A percentile compares a stretch with the other conserved stretches of the same genome.
These are phyloP conservation scores for Ascochyta viciae-villosae DNA, from an alignment of 2,329 filamentous ascomycete species.

Conservation along the genomic window DNA sequence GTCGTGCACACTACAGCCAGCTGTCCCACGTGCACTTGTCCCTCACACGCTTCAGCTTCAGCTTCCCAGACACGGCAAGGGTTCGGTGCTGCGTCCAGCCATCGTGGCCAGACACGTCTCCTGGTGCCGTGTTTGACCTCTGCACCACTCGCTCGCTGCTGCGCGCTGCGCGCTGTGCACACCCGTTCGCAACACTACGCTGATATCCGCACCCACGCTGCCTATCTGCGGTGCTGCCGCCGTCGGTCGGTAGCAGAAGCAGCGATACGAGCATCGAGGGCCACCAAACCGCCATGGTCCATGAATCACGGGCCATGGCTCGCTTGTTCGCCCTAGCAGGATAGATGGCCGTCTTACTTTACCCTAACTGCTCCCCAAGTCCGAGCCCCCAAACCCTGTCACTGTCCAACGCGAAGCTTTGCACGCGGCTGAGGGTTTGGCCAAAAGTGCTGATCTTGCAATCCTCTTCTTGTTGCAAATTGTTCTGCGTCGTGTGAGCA, in stretches of 20 bases:
- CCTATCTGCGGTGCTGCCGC: constrained; percentile 36
- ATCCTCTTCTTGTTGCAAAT: constrained; percentile 40
- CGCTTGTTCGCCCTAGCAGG: constrained; percentile 29
- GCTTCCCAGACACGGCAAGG: constrained; percentile 19
- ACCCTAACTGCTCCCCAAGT: constrained; percentile 43
- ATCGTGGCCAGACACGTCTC: constrained; percentile 28
- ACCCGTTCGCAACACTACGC: constrained; percentile 23
- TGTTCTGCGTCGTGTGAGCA: constrained; percentile 38
- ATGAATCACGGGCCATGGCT: constrained; percentile 11
- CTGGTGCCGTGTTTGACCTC: constrained; percentile 42
- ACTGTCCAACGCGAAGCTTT: constrained; percentile 45
- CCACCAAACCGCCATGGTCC: constrained; percentile 18
- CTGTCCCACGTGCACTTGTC: neutral
- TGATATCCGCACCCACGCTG: constrained; percentile 24
- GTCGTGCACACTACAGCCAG: constrained; percentile 20
- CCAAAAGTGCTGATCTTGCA: constrained; percentile 41
- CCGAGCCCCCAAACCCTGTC: constrained; percentile 38
- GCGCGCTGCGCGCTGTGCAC: neutral
- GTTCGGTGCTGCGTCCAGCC: constrained; percentile 26
- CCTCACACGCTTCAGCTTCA: constrained; percentile 4
- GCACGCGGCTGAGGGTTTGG: constrained; percentile 41
- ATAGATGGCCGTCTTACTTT: constrained; percentile 38
- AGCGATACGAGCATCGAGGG: constrained; percentile 38
- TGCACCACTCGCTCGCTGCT: constrained; percentile 7
- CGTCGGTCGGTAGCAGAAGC: constrained; percentile 28